phyloP scores from a whole-genome alignment of 1,284 basidiomycete genomes.

The Microbotryum saponariae region DNA sequence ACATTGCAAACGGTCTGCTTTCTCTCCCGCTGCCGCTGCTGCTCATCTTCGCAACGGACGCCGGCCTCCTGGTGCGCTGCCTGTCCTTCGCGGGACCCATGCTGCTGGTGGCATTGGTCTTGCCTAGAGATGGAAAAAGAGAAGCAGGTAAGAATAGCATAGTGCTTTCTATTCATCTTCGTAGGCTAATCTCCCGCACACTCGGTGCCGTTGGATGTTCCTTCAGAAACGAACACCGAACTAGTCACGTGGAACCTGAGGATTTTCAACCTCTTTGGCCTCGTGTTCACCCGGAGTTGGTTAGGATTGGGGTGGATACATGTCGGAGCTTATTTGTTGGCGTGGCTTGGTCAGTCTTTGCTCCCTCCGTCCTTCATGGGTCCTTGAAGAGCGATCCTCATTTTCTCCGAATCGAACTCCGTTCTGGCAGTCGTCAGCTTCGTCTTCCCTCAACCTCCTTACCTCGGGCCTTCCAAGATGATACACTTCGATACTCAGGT shows the following conservation, averaged over 20 bases:
- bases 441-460: slow-evolving; percentile 24
- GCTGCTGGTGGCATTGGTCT: slow-evolving; percentile 4
- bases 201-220: background rate
- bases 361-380: no score
- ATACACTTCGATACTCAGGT: slow-evolving; percentile 7
- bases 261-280: slow-evolving; percentile 20
- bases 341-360: slow-evolving; percentile 19
- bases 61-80: background rate
- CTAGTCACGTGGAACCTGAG: slow-evolving; percentile 13
- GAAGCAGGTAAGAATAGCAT: background rate
- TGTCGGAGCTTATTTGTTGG: slow-evolving; percentile 2
- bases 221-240: slow-evolving; percentile 10
- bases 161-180: background rate
- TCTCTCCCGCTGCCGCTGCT: slow-evolving; percentile 11
- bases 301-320: background rate
- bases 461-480: slow-evolving; percentile 17
- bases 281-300: slow-evolving; percentile 6
- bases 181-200: background rate
- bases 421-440: slow-evolving; percentile 9
- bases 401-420: background rate
- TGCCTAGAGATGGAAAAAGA: background rate
- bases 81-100: background rate
- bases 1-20: slow-evolving; percentile 20
- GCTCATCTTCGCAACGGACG: slow-evolving; percentile 4
- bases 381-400: no score